phyloP scores from a whole-genome alignment of 2,329 filamentous ascomycete species.

The Xylariaceae sp. region DNA sequence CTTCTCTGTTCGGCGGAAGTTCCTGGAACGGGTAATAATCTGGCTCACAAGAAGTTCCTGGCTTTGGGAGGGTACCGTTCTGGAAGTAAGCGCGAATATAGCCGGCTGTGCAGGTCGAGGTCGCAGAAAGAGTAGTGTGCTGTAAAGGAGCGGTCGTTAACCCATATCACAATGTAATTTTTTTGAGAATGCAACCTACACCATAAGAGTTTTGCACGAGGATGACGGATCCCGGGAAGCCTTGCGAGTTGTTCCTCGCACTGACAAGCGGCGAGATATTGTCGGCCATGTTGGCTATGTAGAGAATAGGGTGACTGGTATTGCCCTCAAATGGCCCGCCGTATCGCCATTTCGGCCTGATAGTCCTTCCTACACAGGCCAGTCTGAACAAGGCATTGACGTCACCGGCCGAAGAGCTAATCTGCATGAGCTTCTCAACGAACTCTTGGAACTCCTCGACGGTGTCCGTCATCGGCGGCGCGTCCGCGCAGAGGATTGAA shows the following conservation, averaged over 20 bases:
- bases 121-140: constrained; percentile 53
- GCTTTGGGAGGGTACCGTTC: constrained; percentile 47
- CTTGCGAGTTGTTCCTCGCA: constrained; percentile 34
- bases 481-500: constrained; percentile 51
- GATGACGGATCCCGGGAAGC: constrained; percentile 49
- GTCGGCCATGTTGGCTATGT: constrained; percentile 40
- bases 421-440: constrained; percentile 37
- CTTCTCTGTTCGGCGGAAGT: background rate
- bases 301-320: constrained; percentile 41
- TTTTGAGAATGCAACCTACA: constrained; percentile 38
- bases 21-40: constrained; percentile 48
- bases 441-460: constrained; percentile 40
- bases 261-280: constrained; percentile 40
- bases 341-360: constrained; percentile 36
- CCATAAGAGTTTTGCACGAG: constrained; percentile 55
- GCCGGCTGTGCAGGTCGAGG: constrained; percentile 48
- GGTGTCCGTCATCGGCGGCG: constrained; percentile 35
- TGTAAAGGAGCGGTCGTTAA: constrained; percentile 25
- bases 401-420: constrained; percentile 48
- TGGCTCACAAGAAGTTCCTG: constrained; percentile 49
- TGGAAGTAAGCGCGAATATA: constrained; percentile 50
- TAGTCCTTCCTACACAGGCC: constrained; percentile 37
- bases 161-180: no score
- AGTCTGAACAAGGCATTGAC: constrained; percentile 44
- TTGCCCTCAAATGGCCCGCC: constrained; percentile 38